Conservation (phyloP, 1,139 yeast genomes). For the Geotrichum reessii region DNA sequence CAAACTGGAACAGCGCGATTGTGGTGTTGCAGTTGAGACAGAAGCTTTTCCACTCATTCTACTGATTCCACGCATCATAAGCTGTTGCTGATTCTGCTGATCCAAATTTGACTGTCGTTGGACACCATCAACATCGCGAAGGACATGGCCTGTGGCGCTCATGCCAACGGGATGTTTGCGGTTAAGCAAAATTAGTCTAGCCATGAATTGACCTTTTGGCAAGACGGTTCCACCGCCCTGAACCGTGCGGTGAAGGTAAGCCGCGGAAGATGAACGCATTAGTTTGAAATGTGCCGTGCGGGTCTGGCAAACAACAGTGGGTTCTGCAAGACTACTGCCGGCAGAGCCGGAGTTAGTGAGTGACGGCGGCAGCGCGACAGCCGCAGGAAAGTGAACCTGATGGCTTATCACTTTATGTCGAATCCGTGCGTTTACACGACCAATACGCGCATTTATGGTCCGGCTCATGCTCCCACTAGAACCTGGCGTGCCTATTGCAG, state of each 20-base stretch:
- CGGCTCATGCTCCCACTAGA: neutral
- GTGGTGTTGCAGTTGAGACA: neutral
- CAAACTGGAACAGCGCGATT: neutral
- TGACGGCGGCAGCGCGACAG: neutral
- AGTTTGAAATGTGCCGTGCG: neutral
- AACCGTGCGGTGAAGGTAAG: slow-evolving; percentile 2
- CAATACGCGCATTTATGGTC: neutral
- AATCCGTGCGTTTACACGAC: neutral
- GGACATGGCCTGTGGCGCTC: neutral
- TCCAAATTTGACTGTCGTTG: neutral
- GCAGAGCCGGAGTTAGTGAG: neutral
- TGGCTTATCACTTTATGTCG: neutral
- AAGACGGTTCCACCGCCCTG: slow-evolving; percentile 3
- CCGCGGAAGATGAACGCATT: slow-evolving; percentile 2
- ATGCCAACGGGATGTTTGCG: neutral
- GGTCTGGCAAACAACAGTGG: neutral
- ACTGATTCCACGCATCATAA: neutral
- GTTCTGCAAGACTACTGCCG: neutral
- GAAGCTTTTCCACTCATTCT: neutral
- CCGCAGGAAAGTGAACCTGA: neutral
- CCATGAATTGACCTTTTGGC: slow-evolving; percentile 9
- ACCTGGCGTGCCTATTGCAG: neutral
- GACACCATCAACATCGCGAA: neutral
- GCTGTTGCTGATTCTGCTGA: neutral
- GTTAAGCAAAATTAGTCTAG: slow-evolving; percentile 4